Percentiles rank a stretch among this genome's conserved stretches.
phyloP scores from a whole-genome alignment of 2,329 filamentous ascomycete species.

The Aspergillus fumigatus region DNA sequence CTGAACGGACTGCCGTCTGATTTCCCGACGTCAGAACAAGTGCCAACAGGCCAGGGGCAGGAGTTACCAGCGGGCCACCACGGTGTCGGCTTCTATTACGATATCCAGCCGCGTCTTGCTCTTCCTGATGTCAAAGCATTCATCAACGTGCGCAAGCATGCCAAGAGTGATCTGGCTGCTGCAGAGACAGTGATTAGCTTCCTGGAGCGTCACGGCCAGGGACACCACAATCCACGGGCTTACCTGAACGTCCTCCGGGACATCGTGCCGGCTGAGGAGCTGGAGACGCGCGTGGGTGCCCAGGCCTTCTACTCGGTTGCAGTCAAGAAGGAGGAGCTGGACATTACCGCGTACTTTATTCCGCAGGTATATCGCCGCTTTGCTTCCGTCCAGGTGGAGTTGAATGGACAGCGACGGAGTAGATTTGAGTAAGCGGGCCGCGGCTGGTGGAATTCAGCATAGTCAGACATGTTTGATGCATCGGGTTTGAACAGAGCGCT shows the following conservation, averaged over 20 bases:
- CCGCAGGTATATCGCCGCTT: constrained; percentile 2
- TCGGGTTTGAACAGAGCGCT: too few relatives aligned
- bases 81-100: constrained; percentile 2
- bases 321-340: constrained; percentile 2
- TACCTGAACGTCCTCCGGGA: constrained; percentile 1
- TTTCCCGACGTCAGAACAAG: constrained; percentile 2
- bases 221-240: neutral
- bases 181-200: neutral
- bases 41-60: neutral
- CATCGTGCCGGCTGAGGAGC: constrained; percentile 2
- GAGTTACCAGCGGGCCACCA: neutral
- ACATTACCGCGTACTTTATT: constrained; percentile 3
- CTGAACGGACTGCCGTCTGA: neutral
- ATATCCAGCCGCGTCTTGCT: constrained; percentile 1
- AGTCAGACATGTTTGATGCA: too few relatives aligned
- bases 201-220: constrained; percentile 2
- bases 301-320: constrained; percentile 3
- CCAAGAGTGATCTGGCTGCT: constrained; percentile 1
- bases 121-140: neutral
- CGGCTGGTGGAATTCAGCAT: too few relatives aligned
- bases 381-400: neutral
- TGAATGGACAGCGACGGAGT: neutral
- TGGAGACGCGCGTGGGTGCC: neutral
- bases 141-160: constrained; percentile 2
- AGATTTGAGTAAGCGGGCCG: too few relatives aligned